Base-by-base conservation (phyloP, 2,329 filamentous ascomycete genomes). In the Colletotrichum cereale region DNA sequence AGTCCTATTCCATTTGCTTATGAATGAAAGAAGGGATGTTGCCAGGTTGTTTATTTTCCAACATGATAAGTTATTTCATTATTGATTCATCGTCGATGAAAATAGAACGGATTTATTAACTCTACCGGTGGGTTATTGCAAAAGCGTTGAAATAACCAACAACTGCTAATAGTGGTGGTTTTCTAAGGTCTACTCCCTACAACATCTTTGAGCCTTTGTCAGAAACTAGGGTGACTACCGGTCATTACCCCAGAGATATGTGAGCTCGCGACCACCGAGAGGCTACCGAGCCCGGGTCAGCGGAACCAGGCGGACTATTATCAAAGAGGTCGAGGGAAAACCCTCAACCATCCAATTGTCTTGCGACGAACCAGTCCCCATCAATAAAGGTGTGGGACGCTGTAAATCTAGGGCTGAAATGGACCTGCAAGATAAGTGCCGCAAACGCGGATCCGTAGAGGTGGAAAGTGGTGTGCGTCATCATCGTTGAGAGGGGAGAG, bases 381-480 rank as follows among this genome's bases (percentile, higher is more conserved):
- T 36, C 29, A 2, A 12, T 18, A n/a, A 29, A 7, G 14, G 24
- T 34, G 29, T 34, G 29, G 29, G 16, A n/a, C 10, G 29, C 18
- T n/a, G 6, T 0, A 3, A 0, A 3, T 36, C 12, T n/a, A 6
- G 52, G 29, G 18, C 8, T n/a, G 50, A 21, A 34, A 7, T 2
- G 52, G 18, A 16, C 8, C 36, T 29, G 38, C 34, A 11, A 42
- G 8, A 56, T 29, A 52, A 57, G 42, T 7, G 34, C 66, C 24
- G n/a, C 21, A 48, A n/a, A 24, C 61, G 52, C 42, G 26, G 34
- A 44, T n/a, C 40, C 36, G 48, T 34, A n/a, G 16, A 29, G 29
- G 38, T 34, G 5, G 7, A 8, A 34, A 42, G 29, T 66, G 26
- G 44, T 53, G 40, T 60, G 36, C 55, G 53, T 58, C 62, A 69